Percentiles rank a stretch among this genome's conserved stretches.
These are phyloP conservation scores for Lagenaria siceraria DNA, from an alignment of 306 rosid species.

Conservation along the genomic window DNA sequence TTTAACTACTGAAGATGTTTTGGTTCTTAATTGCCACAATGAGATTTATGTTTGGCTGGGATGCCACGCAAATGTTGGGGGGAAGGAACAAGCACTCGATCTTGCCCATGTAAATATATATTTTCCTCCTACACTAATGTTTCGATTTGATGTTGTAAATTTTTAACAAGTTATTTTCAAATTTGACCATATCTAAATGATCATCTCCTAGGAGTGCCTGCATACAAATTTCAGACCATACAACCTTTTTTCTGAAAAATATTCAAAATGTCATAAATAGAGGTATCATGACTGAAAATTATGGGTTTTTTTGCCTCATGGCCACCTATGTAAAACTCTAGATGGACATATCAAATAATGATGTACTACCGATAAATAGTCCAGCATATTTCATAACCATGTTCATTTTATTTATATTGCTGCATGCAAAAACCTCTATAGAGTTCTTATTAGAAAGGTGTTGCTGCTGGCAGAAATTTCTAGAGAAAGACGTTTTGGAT, in stretches of 20 bases:
- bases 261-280: background rate
- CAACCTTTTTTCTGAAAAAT: background rate
- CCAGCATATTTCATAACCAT: background rate
- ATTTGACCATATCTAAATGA: background rate
- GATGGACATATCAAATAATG: background rate
- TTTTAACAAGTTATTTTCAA: background rate
- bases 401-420: constrained; percentile 7
- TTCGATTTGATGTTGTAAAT: background rate
- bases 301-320: background rate
- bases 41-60: constrained; percentile 94
- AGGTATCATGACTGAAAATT: background rate
- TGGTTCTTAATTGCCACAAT: constrained; percentile 70
- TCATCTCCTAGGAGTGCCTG: background rate
- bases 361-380: background rate
- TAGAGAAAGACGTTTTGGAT: constrained; percentile 51
- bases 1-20: constrained; percentile 73
- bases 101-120: constrained; percentile 53
- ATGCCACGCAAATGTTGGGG: constrained; percentile 49
- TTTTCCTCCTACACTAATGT: background rate
- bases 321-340: background rate
- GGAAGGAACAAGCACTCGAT: constrained; percentile 73
- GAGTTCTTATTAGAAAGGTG: background rate
- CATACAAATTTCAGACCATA: background rate
- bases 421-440: constrained; percentile 47
- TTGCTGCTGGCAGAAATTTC: constrained; percentile 57